Evolutionary conservation across 2,329 filamentous ascomycete species (phyloP).

Genomic region (Exophiala lecanii-corni): DNA sequence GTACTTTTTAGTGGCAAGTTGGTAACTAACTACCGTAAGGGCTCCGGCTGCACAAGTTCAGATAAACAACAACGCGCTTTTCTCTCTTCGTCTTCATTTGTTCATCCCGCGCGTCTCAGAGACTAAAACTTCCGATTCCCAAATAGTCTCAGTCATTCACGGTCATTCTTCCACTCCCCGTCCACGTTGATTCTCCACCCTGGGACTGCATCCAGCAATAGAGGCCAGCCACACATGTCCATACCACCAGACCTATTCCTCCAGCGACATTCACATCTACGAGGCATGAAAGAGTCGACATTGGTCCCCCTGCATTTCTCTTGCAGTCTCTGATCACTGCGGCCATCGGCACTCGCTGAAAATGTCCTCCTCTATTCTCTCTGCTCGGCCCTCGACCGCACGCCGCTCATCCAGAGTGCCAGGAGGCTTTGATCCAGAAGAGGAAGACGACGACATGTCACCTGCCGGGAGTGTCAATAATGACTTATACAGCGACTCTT

Average conservation of each 20-base stretch:
- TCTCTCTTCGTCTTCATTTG: neutral
- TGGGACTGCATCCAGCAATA: too few relatives aligned
- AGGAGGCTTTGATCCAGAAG: conserved; percentile 33
- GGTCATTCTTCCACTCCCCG: too few relatives aligned
- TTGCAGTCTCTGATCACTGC: conserved; percentile 1
- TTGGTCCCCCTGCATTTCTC: conserved; percentile 2
- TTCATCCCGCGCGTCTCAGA: conserved; percentile 3
- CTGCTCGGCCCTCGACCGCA: conserved; percentile 12
- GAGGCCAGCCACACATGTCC: conserved; percentile 15
- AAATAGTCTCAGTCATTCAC: too few relatives aligned
- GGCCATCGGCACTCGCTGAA: neutral
- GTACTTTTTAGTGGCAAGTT: too few relatives aligned
- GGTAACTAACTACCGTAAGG: too few relatives aligned
- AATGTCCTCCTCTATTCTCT: conserved; percentile 21
- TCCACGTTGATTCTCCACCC: too few relatives aligned
- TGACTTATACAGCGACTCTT: conserved; percentile 13
- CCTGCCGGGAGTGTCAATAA: conserved; percentile 14
- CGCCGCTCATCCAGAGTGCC: conserved; percentile 30
- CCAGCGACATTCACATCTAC: too few relatives aligned
- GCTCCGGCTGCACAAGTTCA: too few relatives aligned
- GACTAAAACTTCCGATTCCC: too few relatives aligned
- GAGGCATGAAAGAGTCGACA: too few relatives aligned
- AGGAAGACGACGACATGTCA: conserved; percentile 24
- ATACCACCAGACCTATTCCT: conserved; percentile 10
- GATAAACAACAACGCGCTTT: conserved; percentile 2